These are phyloP conservation scores for Pisolithus orientalis DNA, from an alignment of 768 basidiomycete species.

Conservation along the genomic window DNA sequence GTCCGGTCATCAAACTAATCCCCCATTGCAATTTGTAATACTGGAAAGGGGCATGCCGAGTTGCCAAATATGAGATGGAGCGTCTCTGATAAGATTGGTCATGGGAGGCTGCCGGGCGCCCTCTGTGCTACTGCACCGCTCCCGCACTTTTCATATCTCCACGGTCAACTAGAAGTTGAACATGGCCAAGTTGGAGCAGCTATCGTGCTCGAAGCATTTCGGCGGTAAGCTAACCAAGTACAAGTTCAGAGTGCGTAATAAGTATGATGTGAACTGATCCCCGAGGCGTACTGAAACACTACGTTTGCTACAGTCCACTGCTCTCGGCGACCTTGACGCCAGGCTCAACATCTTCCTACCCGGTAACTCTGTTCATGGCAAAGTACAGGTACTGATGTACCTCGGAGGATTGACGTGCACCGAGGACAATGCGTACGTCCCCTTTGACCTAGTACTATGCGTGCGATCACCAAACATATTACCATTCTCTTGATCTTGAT, in stretches of 20 bases:
- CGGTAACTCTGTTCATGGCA: slow-evolving; percentile 46
- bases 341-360: slow-evolving; percentile 91
- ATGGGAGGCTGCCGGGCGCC: too few species aligned
- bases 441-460: neutral
- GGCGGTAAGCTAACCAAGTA: slow-evolving; percentile 82
- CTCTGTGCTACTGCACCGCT: too few species aligned
- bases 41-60: too few species aligned
- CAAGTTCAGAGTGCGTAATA: slow-evolving; percentile 60
- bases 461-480: too few species aligned
- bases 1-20: too few species aligned
- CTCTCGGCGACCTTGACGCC: slow-evolving; percentile 62
- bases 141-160: neutral
- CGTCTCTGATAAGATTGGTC: too few species aligned
- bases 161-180: neutral
- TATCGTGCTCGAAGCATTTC: slow-evolving; percentile 75
- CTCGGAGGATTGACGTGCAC: slow-evolving; percentile 87
- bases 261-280: slow-evolving; percentile 3
- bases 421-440: slow-evolving; percentile 82
- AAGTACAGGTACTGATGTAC: slow-evolving; percentile 72
- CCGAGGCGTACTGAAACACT: neutral
- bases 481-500: neutral
- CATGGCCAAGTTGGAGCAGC: slow-evolving; percentile 46
- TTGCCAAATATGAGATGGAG: too few species aligned
- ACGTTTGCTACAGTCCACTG: slow-evolving; percentile 47
- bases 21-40: too few species aligned